Evolutionary conservation across 1,284 basidiomycete genomes (phyloP), one percentile per base, ranked within the genome.

Genomic region (Pseudozyma sp.): DNA sequence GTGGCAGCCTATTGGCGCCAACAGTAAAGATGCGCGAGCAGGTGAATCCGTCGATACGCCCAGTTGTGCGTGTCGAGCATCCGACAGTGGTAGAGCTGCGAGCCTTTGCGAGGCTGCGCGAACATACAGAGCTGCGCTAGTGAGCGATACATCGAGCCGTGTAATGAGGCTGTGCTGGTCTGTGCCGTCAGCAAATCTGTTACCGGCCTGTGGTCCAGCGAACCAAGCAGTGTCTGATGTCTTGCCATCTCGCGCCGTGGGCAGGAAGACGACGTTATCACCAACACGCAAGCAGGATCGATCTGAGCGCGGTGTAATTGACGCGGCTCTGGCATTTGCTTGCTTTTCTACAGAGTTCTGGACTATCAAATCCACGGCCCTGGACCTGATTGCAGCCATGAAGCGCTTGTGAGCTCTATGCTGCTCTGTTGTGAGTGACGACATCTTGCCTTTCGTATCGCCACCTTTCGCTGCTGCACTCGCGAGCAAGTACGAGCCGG

Each of bases 321-420:
- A 16, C 36, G 14, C 16, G 9, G 19, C 31, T 38, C 10, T 21
- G n/a, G 31, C 11, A 42, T 42, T 38, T 25, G 45, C 13, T 61
- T 39, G 4, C 34, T 19, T 1, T 9, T 40, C 48, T 13, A 49
- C 16, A n/a, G 18, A 25, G 13, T 38, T 47, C 0, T 6, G 25
- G 9, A 35, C 42, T 4, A 70, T 40, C 7, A 16, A 34, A 25
- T 61, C 54, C 51, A 58, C 14, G 18, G 38, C 9, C 18, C 55
- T 65, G 9, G 51, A 19, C 19, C 48, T 61, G 47, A 61, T 14
- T 9, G 68, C 44, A 10, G 54, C 38, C 50, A 61, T 54, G 47
- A 65, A 70, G 42, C 58, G 55, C 36, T 48, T 54, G 51, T 70
- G 61, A 18, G 62, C 68, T 43, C 54, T 18, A 8, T 51, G 52